Evolutionary conservation across 1,284 basidiomycete genomes (phyloP), one percentile per base, ranked within the genome.

Genomic region (Microbotryum silenes-acaulis): DNA sequence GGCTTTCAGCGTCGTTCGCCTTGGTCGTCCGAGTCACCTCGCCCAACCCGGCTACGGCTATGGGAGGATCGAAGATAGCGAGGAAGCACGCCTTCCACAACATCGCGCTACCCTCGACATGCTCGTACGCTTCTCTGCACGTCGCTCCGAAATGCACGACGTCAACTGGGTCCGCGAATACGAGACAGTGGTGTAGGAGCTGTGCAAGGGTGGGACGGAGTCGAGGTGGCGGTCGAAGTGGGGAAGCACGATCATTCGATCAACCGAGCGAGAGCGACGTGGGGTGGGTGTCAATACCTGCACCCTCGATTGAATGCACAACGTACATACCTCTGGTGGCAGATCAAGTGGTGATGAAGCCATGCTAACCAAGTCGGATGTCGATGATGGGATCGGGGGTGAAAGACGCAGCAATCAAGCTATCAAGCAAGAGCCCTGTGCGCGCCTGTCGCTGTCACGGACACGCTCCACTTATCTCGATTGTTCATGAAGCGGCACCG

Each of bases 141-240:
- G 48, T 49, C 16, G 42, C n/a, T 5, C 25, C 18, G 20, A 65
- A 65, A 8, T 48, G 23, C 1, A 57, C 46, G 42, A 58, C 59
- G 14, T 59, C 62, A 6, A 31, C 9, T 2, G 65, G 58, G 7
- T 33, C 25, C 0, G 61, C 48, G 7, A 42, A 29, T 6, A 54
- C 37, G 29, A 65, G 64, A 6, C 46, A 16, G 51, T 53, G 50
- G 37, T 52, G 29, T 31, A 62, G 59, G 16, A 65, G 47, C 64
- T 65, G 58, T 1, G 3, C 20, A 3, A 3, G 23, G 12, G 27
- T 8, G 10, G 21, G 23, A 10, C 9, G 25, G 25, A 25, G 25
- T 21, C 27, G 48, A 6, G 27, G 44, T 18, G 6, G 21, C 27
- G 9, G 31, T 37, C 21, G 31, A 25, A 18, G 16, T 42, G 37